Base-by-base conservation (phyloP, 2,329 filamentous ascomycete genomes). In the Penicillium sp. region DNA sequence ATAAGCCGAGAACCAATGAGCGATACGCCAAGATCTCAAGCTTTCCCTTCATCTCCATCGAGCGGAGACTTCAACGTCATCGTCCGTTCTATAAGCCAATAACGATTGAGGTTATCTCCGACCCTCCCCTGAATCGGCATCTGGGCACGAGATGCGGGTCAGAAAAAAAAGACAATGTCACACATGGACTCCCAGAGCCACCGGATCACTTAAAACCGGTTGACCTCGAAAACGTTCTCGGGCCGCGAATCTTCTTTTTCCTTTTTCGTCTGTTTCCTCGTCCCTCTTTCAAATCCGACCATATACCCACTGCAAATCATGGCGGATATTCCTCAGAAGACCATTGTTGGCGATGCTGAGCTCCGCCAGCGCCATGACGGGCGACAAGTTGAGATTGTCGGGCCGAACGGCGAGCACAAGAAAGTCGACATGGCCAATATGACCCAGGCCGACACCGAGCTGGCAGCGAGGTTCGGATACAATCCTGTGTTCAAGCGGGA, bases 401-500 rank as follows among this genome's bases (percentile, higher is more conserved):
- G 52, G 2, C 44, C 48, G 2, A 32, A 54, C 47, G 52, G 52
- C 28, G 44, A 54, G 42, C 48, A 41, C 27, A 24, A 20, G 3
- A 51, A 47, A 23, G 40, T 54, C 13, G 42, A 20, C 15, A 31
- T 44, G 23, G 48, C 41, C n/a, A 44, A 48, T 29, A 9, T 54
- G 32, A 51, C 41, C 15, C 41, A 54, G 20, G 52, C 42, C 23
- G 52, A 54, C 28, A 33, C 49, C 38, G 48, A 54, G 6, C 39
- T 54, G 32, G 52, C 52, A 6, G 41, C 46, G 24, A 44, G 38
- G 31, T 54, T 52, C 24, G 49, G 49, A 10, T 54, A 52, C 15
- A 54, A 54, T 13, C 52, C 52, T 65, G 79, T 81, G 46, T 81
- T 81, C 68, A 79, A 80, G 65, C 75, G 80, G 55, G 78, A 82